Base-by-base conservation (phyloP, 139 green algal species). In the Chloropicon primus region DNA sequence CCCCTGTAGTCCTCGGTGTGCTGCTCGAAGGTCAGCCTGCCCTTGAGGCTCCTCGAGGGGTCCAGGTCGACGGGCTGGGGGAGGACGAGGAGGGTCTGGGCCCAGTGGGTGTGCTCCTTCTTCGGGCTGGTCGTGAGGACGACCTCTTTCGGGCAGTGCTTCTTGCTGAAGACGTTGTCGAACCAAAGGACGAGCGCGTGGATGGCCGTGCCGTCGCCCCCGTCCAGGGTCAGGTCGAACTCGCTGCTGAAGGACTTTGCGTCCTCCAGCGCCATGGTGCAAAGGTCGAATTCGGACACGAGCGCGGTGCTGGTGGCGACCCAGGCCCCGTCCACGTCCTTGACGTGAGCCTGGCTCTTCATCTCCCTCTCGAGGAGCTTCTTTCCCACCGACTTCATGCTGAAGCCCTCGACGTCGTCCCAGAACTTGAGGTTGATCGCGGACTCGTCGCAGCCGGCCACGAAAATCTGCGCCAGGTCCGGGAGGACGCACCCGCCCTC, bases 361-460 rank as follows among this genome's bases (percentile, higher is more conserved):
- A 62, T 5, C 41, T 62, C 41, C 41, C 41, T 62, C 41, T 62
- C 41, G 10, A 62, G 17, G 10, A 62, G 41, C 73, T 91, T 74
- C 72, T 85, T 81, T 74, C 88, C 86, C 75, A 97, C 96, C 83
- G 84, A 92, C 54, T 74, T 83, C 88, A 97, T 96, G 83, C 96
- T 83, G 82, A 96, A 96, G 28, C 92, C 91, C 78, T 96, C 96
- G 72, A 97, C 92, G 76, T 94, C 90, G 54, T 93, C 80, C 92
- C 92, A 97, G 76, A 94, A 96, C 76, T 17, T 17, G 17, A 17
- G 17, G 41, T 95, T 85, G 53, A 96, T 95, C 86, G 95, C 96
- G 54, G 96, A 91, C 24, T 86, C 54, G 80, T 82, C 86, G 88
- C 97, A 98, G 25, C 97, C 90, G 0, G 82, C 93, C 76, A 97